Base-by-base conservation (phyloP, 164 flowering plant genomes). In the Taxillus chinensis region DNA sequence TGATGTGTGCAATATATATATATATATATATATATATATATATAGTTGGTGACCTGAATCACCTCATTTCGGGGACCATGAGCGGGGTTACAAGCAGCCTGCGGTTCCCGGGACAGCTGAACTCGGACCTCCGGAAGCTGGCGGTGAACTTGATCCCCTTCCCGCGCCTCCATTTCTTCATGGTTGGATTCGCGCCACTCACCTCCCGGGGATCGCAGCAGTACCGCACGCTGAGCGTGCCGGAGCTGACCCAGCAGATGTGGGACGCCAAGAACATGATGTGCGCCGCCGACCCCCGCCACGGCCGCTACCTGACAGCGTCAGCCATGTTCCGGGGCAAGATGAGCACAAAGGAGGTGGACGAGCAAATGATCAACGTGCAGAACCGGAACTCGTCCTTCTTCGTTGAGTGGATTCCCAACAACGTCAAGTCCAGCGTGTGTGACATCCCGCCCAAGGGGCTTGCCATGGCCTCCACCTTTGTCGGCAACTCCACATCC, bases 171-270 rank as follows among this genome's bases (percentile, higher is more conserved):
- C 75, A 72, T 57, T 72, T 72, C 54, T 64, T 68, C 71, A 71
- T 71, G 74, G 74, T 71, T 64, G 74, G 74, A 0, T 71, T 71
- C 39, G 71, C 75, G 14, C 75, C 75, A 14, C 40, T 72, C 45
- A 72, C 75, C n/a, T 72, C 75, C 3, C 45, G 66, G n/a, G 75
- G 75, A 57, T 72, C 75, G 39, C 77, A 73, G 70, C 68, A 73
- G 51, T 73, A 73, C 68, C 64, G 60, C 0, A 49, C 77, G 0
- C 68, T 74, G 7, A 63, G 63, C 5, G 77, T 74, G 46, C 77
- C 74, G 3, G 77, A 74, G 42, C 66, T 70, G 16, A 45, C 51
- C 6, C 53, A 61, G 46, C 48, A 45, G 45, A 37, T 61, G 58
- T 55, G 58, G 58, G 41, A 48, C 15, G 15, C 39, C 16, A 48